Conservation (phyloP, 306 rosid genomes). For the Mimosa pudica region DNA sequence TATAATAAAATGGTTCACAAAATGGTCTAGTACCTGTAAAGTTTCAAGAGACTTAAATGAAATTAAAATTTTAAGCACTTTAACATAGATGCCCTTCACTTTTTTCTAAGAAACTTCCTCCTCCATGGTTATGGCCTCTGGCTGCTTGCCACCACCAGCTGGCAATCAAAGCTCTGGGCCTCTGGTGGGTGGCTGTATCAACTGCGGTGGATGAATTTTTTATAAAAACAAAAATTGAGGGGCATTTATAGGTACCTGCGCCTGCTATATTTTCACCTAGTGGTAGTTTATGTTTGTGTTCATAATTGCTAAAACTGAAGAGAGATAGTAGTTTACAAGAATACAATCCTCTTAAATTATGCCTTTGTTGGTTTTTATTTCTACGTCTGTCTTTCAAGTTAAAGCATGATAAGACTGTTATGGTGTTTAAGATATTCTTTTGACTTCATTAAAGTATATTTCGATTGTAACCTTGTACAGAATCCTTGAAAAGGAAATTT, state of each 20-base stretch:
- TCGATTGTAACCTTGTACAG: slow-evolving; percentile 50
- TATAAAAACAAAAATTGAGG: too few relatives aligned
- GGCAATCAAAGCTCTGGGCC: too few relatives aligned
- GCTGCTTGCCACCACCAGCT: too few relatives aligned
- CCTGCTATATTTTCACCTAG: slow-evolving; percentile 19
- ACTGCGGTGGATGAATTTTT: too few relatives aligned
- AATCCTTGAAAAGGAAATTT: slow-evolving; percentile 51
- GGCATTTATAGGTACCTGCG: too few relatives aligned
- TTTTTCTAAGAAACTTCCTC: not conserved
- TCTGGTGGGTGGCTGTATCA: too few relatives aligned
- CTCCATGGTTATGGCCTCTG: not conserved
- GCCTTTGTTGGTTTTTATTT: not conserved
- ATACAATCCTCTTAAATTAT: slow-evolving; percentile 11
- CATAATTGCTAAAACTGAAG: not conserved
- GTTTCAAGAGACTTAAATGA: not conserved
- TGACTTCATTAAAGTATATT: slow-evolving; percentile 12
- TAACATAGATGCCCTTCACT: not conserved
- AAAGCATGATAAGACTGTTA: slow-evolving; percentile 17
- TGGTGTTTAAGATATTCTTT: not conserved
- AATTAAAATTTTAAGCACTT: not conserved
- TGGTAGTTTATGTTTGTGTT: not conserved
- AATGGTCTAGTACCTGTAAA: not conserved
- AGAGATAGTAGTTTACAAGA: not conserved
- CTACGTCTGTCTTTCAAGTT: slow-evolving; percentile 7
- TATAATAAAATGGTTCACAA: not conserved